Conservation (phyloP, 1,284 basidiomycete species). For the Ustilago sp. region DNA sequence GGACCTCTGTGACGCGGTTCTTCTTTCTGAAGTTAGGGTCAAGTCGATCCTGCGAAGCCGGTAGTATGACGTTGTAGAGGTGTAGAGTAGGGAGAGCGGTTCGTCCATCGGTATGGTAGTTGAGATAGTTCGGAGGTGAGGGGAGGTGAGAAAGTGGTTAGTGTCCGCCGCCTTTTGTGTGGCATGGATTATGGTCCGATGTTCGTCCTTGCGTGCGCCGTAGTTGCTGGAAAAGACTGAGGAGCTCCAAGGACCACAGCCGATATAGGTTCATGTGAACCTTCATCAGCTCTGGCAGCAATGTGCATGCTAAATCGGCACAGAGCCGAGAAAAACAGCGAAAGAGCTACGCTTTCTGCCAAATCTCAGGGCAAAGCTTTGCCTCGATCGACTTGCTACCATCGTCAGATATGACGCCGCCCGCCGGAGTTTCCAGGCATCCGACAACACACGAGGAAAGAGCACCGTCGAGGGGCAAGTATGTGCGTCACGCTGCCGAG, state of each 20-base stretch:
- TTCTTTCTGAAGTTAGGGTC: slow-evolving; percentile 67
- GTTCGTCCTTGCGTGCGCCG: slow-evolving; percentile 13
- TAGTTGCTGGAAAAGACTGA: slow-evolving; percentile 7
- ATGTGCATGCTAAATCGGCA: neutral
- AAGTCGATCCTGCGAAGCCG: slow-evolving; percentile 47
- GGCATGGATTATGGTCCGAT: slow-evolving; percentile 17
- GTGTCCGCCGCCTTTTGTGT: slow-evolving; percentile 37
- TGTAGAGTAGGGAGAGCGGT: slow-evolving; percentile 9
- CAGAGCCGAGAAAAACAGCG: neutral
- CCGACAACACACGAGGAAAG: neutral
- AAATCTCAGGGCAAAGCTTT: neutral
- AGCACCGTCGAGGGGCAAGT: slow-evolving; percentile 5
- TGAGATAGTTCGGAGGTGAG: neutral
- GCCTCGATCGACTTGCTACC: slow-evolving; percentile 12
- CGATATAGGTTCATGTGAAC: neutral
- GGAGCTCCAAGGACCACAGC: neutral
- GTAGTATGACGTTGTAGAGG: slow-evolving; percentile 16
- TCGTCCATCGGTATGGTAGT: slow-evolving; percentile 7
- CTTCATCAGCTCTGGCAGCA: neutral
- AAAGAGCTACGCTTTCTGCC: neutral
- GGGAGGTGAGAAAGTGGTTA: slow-evolving; percentile 31
- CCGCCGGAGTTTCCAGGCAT: neutral
- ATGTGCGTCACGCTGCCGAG: slow-evolving; percentile 67
- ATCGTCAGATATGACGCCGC: neutral
- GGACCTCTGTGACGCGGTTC: slow-evolving; percentile 66